A percentile compares a stretch with the other conserved stretches of the same genome.
Conservation (phyloP, 495 filamentous ascomycete genomes). For the Paragyromitra xinjiangensis region DNA sequence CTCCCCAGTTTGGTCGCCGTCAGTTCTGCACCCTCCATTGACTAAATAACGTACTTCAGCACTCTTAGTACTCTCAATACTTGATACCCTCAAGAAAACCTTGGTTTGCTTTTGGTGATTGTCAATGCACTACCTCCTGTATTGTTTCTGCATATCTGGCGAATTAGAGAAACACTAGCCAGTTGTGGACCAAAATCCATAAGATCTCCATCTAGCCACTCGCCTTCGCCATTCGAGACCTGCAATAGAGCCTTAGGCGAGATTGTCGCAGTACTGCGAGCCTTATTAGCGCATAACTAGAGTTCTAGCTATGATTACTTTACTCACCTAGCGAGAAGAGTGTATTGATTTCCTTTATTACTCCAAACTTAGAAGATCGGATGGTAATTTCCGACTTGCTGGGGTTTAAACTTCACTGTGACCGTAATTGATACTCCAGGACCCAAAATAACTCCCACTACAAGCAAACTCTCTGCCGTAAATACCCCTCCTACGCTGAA, state of each 20-base stretch:
- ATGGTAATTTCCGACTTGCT: constrained; percentile 55
- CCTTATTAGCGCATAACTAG: constrained; percentile 15
- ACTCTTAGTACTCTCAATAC: constrained; percentile 41
- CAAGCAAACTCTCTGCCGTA: constrained; percentile 56
- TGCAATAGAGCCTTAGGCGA: constrained; percentile 58
- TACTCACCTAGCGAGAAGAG: constrained; percentile 52
- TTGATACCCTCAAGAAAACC: neutral
- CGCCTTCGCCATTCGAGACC: constrained; percentile 55
- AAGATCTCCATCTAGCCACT: constrained; percentile 46
- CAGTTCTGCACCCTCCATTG: constrained; percentile 54
- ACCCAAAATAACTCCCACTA: constrained; percentile 50
- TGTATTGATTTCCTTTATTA: constrained; percentile 55
- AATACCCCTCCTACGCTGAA: constrained; percentile 53
- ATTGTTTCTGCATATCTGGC: constrained; percentile 58
- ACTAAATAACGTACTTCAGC: constrained; percentile 46
- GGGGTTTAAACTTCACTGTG: constrained; percentile 54
- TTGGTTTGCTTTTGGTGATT: constrained; percentile 58
- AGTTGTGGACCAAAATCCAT: constrained; percentile 58
- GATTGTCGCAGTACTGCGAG: constrained; percentile 47
- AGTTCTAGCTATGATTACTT: neutral
- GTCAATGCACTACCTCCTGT: constrained; percentile 58
- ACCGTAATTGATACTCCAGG: constrained; percentile 55
- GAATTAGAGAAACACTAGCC: constrained; percentile 51
- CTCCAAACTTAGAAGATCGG: constrained; percentile 56
- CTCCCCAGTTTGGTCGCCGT: constrained; percentile 57